phyloP scores from a whole-genome alignment of 805 yeast genomes.

The Yarrowia keelungensis region DNA sequence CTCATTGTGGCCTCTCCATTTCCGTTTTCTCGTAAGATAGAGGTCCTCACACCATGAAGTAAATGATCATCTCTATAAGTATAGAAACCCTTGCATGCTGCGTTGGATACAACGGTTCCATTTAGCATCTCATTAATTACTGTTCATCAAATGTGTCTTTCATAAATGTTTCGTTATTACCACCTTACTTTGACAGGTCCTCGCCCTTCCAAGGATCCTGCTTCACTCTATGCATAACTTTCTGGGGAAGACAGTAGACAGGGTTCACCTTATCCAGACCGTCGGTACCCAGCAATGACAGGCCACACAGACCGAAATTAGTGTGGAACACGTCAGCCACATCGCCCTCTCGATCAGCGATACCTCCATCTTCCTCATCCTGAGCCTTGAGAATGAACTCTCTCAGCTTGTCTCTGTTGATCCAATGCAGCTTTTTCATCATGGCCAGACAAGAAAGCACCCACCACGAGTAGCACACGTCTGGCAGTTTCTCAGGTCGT shows the following conservation, averaged over 20 bases:
- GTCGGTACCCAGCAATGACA: conserved; percentile 73
- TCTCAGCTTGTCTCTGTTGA: conserved; percentile 67
- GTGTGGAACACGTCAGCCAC: conserved; percentile 95
- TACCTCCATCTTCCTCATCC: conserved; percentile 82
- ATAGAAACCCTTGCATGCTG: too few relatives aligned
- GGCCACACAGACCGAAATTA: conserved; percentile 85
- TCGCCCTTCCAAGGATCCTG: conserved; percentile 28
- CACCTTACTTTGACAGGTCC: conserved; percentile 2
- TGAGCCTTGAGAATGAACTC: conserved; percentile 78
- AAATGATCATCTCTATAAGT: too few relatives aligned
- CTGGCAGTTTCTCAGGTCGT: conserved; percentile 93
- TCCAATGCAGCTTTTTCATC: conserved; percentile 73
- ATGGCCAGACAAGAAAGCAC: conserved; percentile 78
- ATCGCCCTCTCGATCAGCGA: conserved; percentile 89
- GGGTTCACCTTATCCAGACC: conserved; percentile 77
- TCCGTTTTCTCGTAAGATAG: too few relatives aligned
- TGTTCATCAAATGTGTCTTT: too few relatives aligned
- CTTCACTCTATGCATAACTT: conserved; percentile 49
- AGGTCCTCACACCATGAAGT: too few relatives aligned
- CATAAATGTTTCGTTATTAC: too few relatives aligned
- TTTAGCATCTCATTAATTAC: too few relatives aligned
- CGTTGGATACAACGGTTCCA: too few relatives aligned
- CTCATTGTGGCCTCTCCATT: background rate
- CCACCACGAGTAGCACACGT: conserved; percentile 99
- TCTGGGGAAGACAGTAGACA: conserved; percentile 80